Evolutionary conservation across 805 yeast species (phyloP), one percentile per base, ranked within the genome.

Genomic region (Ogataea kodamae): DNA sequence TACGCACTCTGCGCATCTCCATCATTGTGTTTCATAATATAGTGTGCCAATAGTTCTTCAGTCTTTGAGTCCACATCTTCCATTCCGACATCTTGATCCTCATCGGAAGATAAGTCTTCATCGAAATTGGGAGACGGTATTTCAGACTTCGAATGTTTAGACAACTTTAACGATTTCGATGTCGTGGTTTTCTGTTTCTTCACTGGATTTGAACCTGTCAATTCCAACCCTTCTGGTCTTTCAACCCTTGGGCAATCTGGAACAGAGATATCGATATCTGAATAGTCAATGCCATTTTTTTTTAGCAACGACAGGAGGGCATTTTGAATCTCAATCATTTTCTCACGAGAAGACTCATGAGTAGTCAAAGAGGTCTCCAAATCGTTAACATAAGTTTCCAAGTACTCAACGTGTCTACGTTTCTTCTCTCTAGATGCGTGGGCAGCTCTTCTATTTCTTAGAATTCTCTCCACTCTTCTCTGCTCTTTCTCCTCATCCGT

Each of bases 401-500:
- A 70, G 43, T 75, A 78, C 61, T 88, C 96, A 37, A 92, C 81
- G 56, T 90, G 95, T 55, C 79, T 76, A 57, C 97, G 76, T 74
- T 90, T 90, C 75, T 90, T 89, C 57, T 92, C 98, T 47, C 98
- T 76, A 18, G 96, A 85, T 33, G 96, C 95, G 59, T 90, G 97
- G 29, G 98, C 98, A 10, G 97, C 97, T 57, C 90, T 82, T 54
- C 97, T 76, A 62, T 90, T 90, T 57, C 98, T 75, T 50, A 90
- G 68, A 31, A 92, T 89, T 32, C 98, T 71, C 63, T 92, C 97
- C 35, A 89, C 78, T 28, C 96, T 75, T 46, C 97, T 80, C 65
- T 90, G 97, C 61, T 92, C 97, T 65, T 90, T 92, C 65, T 90
- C 97, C 63, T 89, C 96, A 48, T 84, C 76, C 25, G 98, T 92